These are phyloP conservation scores for Linum tenue DNA, from an alignment of 345 rosid genomes.

Conservation along the genomic window DNA sequence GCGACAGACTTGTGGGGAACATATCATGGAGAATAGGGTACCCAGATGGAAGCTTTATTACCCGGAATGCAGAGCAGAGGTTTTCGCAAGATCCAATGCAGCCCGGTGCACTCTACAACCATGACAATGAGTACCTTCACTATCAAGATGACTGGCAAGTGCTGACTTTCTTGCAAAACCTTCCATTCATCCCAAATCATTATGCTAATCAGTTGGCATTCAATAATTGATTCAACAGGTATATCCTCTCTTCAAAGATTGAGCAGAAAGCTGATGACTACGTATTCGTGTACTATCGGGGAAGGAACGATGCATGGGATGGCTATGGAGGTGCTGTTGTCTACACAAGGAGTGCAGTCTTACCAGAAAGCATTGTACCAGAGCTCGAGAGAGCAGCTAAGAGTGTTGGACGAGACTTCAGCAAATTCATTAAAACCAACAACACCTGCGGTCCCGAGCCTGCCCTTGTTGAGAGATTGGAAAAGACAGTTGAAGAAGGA, in stretches of 20 bases:
- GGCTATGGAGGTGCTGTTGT: conserved; percentile 93
- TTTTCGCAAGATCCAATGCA: conserved; percentile 71
- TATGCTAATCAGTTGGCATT: background rate
- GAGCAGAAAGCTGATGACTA: conserved; percentile 69
- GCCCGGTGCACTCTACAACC: conserved; percentile 75
- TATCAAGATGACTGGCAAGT: conserved; percentile 92
- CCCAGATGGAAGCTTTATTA: conserved; percentile 68
- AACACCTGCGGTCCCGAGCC: conserved; percentile 90
- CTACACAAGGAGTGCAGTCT: conserved; percentile 72
- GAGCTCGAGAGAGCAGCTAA: conserved; percentile 75
- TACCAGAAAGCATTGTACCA: conserved; percentile 67
- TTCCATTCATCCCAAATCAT: background rate
- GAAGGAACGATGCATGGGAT: conserved; percentile 95
- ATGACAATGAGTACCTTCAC: conserved; percentile 86
- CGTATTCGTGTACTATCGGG: conserved; percentile 75
- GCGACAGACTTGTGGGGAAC: conserved; percentile 62
- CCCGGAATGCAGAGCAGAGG: conserved; percentile 52
- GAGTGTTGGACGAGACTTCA: conserved; percentile 74
- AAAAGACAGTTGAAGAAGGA: conserved; percentile 86
- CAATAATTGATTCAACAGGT: conserved; percentile 36
- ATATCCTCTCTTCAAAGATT: conserved; percentile 66
- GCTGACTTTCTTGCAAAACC: background rate
- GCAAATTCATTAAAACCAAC: conserved; percentile 51
- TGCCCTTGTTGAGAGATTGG: conserved; percentile 79
- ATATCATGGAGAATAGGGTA: conserved; percentile 75